Evolutionary conservation across 345 rosid species (phyloP).

Genomic region (Linum lewisii): DNA sequence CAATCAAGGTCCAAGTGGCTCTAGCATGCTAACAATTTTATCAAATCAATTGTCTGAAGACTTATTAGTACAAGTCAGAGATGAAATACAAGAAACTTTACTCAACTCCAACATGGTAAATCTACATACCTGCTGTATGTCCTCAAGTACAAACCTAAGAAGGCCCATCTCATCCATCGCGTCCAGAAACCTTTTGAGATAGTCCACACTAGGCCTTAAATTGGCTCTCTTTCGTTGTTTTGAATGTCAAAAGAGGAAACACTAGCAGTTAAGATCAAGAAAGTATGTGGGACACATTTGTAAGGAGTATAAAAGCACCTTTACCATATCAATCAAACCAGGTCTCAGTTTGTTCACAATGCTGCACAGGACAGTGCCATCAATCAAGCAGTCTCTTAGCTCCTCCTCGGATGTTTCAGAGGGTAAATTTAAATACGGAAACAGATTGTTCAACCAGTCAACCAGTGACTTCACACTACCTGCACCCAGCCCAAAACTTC

Average conservation of each 20-base stretch:
- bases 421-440: slow-evolving; percentile 50
- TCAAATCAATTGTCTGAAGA: background rate
- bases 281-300: background rate
- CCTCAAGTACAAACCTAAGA: slow-evolving; percentile 53
- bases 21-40: slow-evolving; percentile 5
- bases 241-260: slow-evolving; percentile 6
- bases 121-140: slow-evolving; percentile 42
- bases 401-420: slow-evolving; percentile 55
- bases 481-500: slow-evolving; percentile 13
- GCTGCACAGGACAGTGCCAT: slow-evolving; percentile 61
- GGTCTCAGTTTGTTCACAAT: slow-evolving; percentile 55
- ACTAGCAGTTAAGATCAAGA: background rate
- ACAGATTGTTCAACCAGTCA: slow-evolving; percentile 54
- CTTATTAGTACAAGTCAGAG: background rate
- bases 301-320: background rate
- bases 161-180: slow-evolving; percentile 66
- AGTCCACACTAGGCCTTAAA: slow-evolving; percentile 30
- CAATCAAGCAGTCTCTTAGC: slow-evolving; percentile 43
- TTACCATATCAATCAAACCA: slow-evolving; percentile 46
- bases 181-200: slow-evolving; percentile 39
- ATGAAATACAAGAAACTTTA: slow-evolving; percentile 3
- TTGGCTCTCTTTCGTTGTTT: slow-evolving; percentile 25
- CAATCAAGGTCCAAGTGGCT: slow-evolving; percentile 2
- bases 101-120: slow-evolving; percentile 1
- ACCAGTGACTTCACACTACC: slow-evolving; percentile 41